A percentile compares a stretch with the other conserved stretches of the same genome.
Evolutionary conservation across 352 stramenopile species (phyloP).

Genomic region (Globisporangium rhizosaccharum): DNA sequence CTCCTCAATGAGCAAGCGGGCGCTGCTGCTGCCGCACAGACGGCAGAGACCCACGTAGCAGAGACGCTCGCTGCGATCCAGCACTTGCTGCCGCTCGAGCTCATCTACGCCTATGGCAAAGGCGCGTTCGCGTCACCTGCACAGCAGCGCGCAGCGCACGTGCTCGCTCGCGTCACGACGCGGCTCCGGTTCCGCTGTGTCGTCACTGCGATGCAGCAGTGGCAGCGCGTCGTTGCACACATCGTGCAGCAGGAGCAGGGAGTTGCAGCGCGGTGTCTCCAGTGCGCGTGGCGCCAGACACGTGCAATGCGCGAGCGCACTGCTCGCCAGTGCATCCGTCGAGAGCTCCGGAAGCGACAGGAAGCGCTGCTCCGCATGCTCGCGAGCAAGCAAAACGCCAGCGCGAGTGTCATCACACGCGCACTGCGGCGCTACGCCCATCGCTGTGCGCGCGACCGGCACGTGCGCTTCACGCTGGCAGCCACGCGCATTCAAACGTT

Average conservation of each 20-base stretch:
- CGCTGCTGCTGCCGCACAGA: conserved; percentile 13
- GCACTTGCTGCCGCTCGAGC: conserved; percentile 54
- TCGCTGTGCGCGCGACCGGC: conserved; percentile 3
- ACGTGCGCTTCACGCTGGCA: conserved; percentile 15
- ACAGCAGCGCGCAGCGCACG: conserved; percentile 44
- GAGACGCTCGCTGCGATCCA: conserved; percentile 45
- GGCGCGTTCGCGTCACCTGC: conserved; percentile 58
- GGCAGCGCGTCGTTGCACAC: conserved; percentile 24
- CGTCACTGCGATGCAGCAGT: conserved; percentile 36
- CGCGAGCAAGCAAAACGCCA: conserved; percentile 36
- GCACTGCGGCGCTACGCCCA: conserved; percentile 24
- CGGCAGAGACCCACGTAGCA: conserved; percentile 29
- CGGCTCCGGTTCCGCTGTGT: conserved; percentile 36
- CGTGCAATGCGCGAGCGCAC: conserved; percentile 21
- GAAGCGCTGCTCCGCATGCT: conserved; percentile 32
- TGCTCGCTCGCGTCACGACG: conserved; percentile 39
- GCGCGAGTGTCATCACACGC: conserved; percentile 39
- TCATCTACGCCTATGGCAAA: conserved; percentile 54
- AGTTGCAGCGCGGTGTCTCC: conserved; percentile 17
- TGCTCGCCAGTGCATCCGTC: conserved; percentile 21
- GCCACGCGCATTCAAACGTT: conserved; percentile 40
- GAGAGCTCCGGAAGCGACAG: conserved; percentile 43
- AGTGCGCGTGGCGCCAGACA: conserved; percentile 65
- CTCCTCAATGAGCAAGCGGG: conserved; percentile 8
- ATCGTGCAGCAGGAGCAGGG: conserved; percentile 15